Evolutionary conservation across 306 rosid genomes (phyloP).

Genomic region (Coriaria nepalensis): DNA sequence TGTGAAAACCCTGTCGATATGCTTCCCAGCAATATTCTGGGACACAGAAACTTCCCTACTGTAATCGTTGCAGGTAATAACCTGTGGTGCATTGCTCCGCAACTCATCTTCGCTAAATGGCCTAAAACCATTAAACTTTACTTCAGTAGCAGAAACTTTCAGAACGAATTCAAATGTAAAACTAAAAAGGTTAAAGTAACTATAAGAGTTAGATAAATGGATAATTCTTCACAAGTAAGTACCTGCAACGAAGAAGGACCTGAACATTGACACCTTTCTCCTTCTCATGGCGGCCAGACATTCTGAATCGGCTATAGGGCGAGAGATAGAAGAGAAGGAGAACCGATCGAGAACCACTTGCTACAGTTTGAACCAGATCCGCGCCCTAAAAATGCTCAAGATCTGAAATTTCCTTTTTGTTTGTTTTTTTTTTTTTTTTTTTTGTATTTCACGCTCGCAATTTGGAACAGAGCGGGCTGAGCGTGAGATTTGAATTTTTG

Average conservation of each 20-base stretch:
- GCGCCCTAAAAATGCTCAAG: conserved; percentile 4
- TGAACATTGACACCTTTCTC: conserved; percentile 96
- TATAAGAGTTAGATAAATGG: too few relatives aligned
- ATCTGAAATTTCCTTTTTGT: conserved; percentile 1
- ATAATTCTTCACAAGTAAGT: neutral
- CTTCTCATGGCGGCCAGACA: conserved; percentile 75
- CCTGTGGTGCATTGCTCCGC: conserved; percentile 84
- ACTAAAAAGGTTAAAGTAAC: neutral
- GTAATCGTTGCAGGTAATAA: conserved; percentile 65
- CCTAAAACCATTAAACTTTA: conserved; percentile 14
- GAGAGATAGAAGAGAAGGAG: conserved; percentile 5
- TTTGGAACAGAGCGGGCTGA: conserved; percentile 29
- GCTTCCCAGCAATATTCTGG: conserved; percentile 84
- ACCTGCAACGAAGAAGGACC: conserved; percentile 96
- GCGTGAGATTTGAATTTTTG: conserved; percentile 51
- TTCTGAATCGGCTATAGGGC: conserved; percentile 15
- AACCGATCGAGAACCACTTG: neutral
- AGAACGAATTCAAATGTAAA: neutral
- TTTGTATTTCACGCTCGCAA: conserved; percentile 11
- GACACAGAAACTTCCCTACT: conserved; percentile 73
- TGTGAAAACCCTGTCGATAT: conserved; percentile 73
- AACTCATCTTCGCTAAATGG: conserved; percentile 89
- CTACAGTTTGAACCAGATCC: conserved; percentile 23
- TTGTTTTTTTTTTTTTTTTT: conserved; percentile 3
- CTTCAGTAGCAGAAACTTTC: too few relatives aligned